Base-by-base conservation (phyloP, 805 yeast species). In the Clavispora vitiphila region DNA sequence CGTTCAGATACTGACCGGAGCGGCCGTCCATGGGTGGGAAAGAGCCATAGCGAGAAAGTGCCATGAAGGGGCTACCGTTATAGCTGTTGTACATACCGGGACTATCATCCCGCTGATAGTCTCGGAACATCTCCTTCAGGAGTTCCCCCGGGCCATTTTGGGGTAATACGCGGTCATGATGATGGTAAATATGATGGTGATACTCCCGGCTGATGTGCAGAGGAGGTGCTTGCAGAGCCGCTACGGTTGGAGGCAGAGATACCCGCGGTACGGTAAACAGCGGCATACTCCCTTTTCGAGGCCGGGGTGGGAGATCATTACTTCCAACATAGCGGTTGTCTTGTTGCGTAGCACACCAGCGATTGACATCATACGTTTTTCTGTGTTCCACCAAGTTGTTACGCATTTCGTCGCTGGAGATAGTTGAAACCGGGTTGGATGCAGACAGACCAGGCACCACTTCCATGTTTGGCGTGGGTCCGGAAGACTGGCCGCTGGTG, bases 81-180 rank as follows among this genome's bases (percentile, higher is more conserved):
- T 6, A 12, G 7, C 8, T 10, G 20, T 29, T 7, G 2, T 6
- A 15, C 19, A 15, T 8, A 19, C n/a, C 12, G 2, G 6, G 20
- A 4, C 14, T 8, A 9, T 29, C 32, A 6, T 29, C 32, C 11
- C 12, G 20, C 10, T n/a, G 20, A 12, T 9, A 15, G 25, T 29
- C 43, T 14, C 23, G 12, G 4, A 39, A 3, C 7, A 15, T 9
- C 9, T 29, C 32, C 32, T 50, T 47, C 14, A 61, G 60, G 30
- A 64, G 52, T 34, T 65, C 68, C 26, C 61, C 65, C 47, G 64
- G 65, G 40, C 52, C 56, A 4, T 57, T 54, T 37, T 57, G 42
- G 4, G 61, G 51, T 11, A 32, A 60, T 14, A 14, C 20, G 31
- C 37, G 34, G 23, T 43, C 43, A n/a, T 39, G 39, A 15, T 43